These are phyloP conservation scores for Penicillium daleae DNA, from an alignment of 495 filamentous ascomycete genomes.

Conservation along the genomic window DNA sequence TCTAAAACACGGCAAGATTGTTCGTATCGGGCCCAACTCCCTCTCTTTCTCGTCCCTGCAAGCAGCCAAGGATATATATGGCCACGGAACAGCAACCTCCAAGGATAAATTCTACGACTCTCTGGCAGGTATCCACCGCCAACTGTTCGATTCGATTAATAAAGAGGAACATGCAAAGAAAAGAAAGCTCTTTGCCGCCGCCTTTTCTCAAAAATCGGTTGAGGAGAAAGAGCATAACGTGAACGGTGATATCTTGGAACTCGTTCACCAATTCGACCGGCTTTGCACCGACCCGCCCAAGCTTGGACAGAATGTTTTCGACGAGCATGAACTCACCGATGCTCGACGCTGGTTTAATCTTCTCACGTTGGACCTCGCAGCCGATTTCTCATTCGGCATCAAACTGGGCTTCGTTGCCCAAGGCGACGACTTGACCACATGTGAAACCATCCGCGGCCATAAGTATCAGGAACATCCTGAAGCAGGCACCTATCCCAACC, in stretches of 20 bases:
- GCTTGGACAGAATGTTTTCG: conserved; percentile 7
- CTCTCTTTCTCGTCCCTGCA: conserved; percentile 39
- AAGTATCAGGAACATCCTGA: neutral
- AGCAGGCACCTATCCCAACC: neutral
- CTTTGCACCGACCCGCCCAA: neutral
- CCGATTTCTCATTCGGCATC: neutral
- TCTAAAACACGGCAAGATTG: conserved; percentile 33
- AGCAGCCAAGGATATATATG: conserved; percentile 54
- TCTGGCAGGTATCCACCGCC: conserved; percentile 34
- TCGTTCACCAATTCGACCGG: conserved; percentile 32
- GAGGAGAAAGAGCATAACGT: conserved; percentile 52
- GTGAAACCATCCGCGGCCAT: neutral
- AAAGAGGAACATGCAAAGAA: conserved; percentile 39
- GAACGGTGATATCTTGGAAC: conserved; percentile 37
- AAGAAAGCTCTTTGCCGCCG: conserved; percentile 40
- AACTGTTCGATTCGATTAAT: conserved; percentile 38
- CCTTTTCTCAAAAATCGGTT: conserved; percentile 47
- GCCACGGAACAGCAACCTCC: conserved; percentile 43
- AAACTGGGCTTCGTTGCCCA: neutral
- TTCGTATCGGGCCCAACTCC: conserved; percentile 49
- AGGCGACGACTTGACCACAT: neutral
- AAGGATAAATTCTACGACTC: conserved; percentile 46
- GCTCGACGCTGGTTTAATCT: conserved; percentile 20
- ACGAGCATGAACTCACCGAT: conserved; percentile 25
- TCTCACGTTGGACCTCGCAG: conserved; percentile 23